Evolutionary conservation across 2,329 filamentous ascomycete species (phyloP).

Genomic region (Podosphaera xanthii): DNA sequence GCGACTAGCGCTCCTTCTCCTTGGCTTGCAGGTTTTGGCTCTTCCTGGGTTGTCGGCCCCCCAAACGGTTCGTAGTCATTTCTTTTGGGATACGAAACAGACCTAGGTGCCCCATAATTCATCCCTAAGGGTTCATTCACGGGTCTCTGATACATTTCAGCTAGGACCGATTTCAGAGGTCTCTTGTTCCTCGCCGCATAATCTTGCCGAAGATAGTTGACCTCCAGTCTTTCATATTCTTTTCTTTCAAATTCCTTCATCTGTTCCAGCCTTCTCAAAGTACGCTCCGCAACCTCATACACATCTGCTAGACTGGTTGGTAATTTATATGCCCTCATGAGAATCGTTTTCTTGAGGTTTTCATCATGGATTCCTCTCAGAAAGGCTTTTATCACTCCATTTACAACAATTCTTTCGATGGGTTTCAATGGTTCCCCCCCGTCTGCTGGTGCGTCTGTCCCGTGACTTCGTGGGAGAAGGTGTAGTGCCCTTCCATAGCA

Average conservation of each 20-base stretch:
- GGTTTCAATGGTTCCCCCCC: not conserved
- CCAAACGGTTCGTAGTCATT: no score
- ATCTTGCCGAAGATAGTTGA: no score
- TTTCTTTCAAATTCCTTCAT: not conserved
- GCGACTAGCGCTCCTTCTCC: not conserved
- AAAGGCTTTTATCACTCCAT: no score
- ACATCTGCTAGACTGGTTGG: no score
- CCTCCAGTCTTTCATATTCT: conserved; percentile 1
- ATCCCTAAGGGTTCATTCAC: no score
- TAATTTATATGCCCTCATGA: no score
- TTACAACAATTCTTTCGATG: not conserved
- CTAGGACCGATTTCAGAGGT: no score
- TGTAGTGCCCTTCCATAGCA: not conserved
- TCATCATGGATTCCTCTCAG: not conserved
- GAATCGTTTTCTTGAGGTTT: not conserved
- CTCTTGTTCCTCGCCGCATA: no score
- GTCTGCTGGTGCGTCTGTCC: not conserved
- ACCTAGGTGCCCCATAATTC: no score
- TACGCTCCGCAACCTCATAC: not conserved
- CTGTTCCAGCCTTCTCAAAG: not conserved
- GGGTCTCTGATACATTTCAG: no score
- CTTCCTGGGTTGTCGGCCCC: not conserved
- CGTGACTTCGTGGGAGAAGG: not conserved
- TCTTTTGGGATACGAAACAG: no score
- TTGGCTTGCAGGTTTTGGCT: not conserved